phyloP scores from a whole-genome alignment of 2,329 filamentous ascomycete genomes.

The Botrytis pseudocinerea region DNA sequence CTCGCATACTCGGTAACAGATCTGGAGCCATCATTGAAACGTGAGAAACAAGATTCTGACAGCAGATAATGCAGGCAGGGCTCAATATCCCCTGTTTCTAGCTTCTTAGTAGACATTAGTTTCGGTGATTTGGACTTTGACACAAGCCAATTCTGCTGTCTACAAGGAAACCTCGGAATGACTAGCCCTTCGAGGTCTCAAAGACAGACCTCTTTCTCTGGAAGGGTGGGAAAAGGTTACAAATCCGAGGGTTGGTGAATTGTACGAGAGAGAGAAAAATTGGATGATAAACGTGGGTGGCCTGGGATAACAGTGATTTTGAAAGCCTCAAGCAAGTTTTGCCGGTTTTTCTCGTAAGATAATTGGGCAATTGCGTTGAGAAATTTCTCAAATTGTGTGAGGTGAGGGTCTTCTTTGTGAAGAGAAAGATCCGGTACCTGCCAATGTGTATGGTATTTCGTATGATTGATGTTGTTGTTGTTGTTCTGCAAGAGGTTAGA shows the following conservation, averaged over 20 bases:
- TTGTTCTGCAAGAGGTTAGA: constrained; percentile 6
- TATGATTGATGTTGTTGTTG: constrained; percentile 14
- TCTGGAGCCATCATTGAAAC: constrained; percentile 27
- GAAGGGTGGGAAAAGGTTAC: neutral
- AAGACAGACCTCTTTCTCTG: neutral
- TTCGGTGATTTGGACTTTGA: neutral
- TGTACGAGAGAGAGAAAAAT: neutral
- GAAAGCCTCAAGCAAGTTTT: neutral
- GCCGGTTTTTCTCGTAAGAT: neutral
- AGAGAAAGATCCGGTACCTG: constrained; percentile 5
- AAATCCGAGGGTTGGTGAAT: neutral
- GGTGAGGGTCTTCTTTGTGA: neutral
- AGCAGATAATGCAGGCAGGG: constrained; percentile 28
- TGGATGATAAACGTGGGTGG: neutral
- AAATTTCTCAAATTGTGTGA: neutral
- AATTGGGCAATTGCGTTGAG: constrained; percentile 4
- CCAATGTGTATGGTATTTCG: constrained; percentile 5
- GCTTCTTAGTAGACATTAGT: neutral
- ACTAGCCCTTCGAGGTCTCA: neutral
- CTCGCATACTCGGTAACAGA: constrained; percentile 29
- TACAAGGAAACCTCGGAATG: neutral
- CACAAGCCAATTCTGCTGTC: neutral
- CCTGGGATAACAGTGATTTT: neutral
- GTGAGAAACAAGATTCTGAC: constrained; percentile 30
- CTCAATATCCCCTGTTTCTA: constrained; percentile 29